A percentile compares a stretch with the other conserved stretches of the same genome.
Conservation (phyloP, 495 filamentous ascomycete genomes). For the Wilcoxina mikolae region DNA sequence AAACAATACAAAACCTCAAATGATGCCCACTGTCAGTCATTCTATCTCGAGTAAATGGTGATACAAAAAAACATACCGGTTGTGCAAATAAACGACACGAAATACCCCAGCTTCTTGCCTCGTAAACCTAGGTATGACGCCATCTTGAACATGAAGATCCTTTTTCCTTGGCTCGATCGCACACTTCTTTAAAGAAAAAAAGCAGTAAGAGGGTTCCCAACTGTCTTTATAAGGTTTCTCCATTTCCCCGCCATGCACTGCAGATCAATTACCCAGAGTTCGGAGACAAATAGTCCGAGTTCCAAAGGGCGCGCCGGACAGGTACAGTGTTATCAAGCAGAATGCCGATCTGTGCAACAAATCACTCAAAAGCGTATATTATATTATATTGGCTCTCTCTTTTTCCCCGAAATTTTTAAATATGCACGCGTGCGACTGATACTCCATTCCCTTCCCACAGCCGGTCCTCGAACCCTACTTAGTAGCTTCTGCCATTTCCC, state of each 20-base stretch:
- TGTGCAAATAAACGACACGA: slow-evolving; percentile 52
- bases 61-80: slow-evolving; percentile 48
- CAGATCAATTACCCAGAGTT: neutral
- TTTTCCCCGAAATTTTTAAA: no score
- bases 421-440: neutral
- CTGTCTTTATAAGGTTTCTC: neutral
- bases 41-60: slow-evolving; percentile 35
- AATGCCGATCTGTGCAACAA: neutral
- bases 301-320: neutral
- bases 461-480: neutral
- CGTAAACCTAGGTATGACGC: slow-evolving; percentile 44
- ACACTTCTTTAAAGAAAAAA: no score
- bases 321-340: neutral
- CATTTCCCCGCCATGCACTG: neutral
- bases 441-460: neutral
- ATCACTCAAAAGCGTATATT: neutral
- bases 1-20: slow-evolving; percentile 90
- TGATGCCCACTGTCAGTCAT: slow-evolving; percentile 32
- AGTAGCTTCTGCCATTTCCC: neutral
- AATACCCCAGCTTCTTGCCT: slow-evolving; percentile 47
- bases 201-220: neutral
- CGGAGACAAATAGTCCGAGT: neutral
- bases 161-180: no score
- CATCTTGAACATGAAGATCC: no score
- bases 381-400: neutral